phyloP scores from a whole-genome alignment of 2,329 filamentous ascomycete species.

The Aureobasidium sp. region DNA sequence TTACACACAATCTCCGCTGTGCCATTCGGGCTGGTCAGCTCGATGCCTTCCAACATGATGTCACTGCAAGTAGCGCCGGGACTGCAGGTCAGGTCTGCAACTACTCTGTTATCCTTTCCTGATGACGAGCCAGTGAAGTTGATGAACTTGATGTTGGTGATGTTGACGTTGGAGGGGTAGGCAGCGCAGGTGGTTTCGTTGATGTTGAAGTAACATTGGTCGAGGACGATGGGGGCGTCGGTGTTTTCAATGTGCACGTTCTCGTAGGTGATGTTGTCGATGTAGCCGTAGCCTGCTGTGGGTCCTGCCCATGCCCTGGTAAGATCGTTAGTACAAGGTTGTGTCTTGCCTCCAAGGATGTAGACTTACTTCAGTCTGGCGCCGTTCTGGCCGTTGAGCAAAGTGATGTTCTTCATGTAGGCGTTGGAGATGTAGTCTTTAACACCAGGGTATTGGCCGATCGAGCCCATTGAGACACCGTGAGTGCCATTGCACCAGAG shows the following conservation, averaged over 20 bases:
- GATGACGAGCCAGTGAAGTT: conserved; percentile 50
- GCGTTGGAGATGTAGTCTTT: conserved; percentile 43
- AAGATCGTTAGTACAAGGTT: not conserved
- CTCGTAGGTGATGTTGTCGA: conserved; percentile 54
- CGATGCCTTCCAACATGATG: conserved; percentile 47
- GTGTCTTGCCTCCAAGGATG: too few relatives aligned
- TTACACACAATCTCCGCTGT: conserved; percentile 14
- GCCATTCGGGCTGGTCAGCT: conserved; percentile 43
- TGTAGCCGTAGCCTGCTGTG: conserved; percentile 50
- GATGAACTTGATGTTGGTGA: conserved; percentile 50
- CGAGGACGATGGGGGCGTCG: conserved; percentile 49
- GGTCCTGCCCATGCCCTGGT: conserved; percentile 46
- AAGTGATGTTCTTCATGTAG: conserved; percentile 35
- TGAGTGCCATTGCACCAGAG: conserved; percentile 45
- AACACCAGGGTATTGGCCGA: conserved; percentile 44
- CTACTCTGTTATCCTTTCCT: conserved; percentile 46
- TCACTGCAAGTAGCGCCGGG: conserved; percentile 49
- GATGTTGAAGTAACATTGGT: conserved; percentile 56
- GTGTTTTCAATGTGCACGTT: conserved; percentile 52
- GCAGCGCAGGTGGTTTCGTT: conserved; percentile 42
- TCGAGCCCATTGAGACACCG: conserved; percentile 39
- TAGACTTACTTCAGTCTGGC: conserved; percentile 43
- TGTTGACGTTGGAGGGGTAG: conserved; percentile 49
- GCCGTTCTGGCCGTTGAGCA: conserved; percentile 40
- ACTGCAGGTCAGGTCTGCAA: conserved; percentile 48